Conservation (phyloP, 371 early-diverging fungal species). For the Apophysomyces sp. region DNA sequence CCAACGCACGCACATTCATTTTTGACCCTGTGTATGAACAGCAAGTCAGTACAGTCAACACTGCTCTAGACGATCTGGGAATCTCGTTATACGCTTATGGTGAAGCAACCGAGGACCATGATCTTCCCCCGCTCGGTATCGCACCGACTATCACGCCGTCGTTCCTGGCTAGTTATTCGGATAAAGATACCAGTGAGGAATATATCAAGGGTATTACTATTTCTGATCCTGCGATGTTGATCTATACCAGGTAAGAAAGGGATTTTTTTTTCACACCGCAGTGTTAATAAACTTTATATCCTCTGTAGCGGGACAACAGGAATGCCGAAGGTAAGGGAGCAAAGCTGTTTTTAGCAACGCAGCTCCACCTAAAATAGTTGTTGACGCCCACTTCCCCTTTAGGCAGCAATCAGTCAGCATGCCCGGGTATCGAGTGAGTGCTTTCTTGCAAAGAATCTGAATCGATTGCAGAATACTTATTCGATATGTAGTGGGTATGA, state of each 20-base stretch:
- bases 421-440: conserved; percentile 5
- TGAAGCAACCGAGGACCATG: conserved; percentile 24
- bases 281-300: not conserved
- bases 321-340: conserved; percentile 25
- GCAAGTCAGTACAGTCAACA: conserved; percentile 18
- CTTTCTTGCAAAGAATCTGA: not conserved
- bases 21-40: conserved; percentile 29
- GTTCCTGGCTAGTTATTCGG: conserved; percentile 19
- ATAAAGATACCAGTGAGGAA: conserved; percentile 30
- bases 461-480: not conserved
- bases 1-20: conserved; percentile 22
- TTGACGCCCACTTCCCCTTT: not conserved
- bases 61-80: conserved; percentile 1
- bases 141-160: conserved; percentile 29
- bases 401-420: conserved; percentile 32
- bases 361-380: no score
- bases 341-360: not conserved
- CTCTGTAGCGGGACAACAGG: conserved; percentile 42
- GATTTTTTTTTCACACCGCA: no score
- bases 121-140: conserved; percentile 17
- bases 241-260: conserved; percentile 41
- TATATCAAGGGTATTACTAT: conserved; percentile 20
- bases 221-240: conserved; percentile 43
- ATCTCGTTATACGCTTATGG: conserved; percentile 25
- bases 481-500: conserved; percentile 8